Percentiles rank a stretch among this genome's conserved stretches.
These are phyloP conservation scores for Pseudogymnoascus sp. DNA, from an alignment of 2,329 filamentous ascomycete genomes.

Conservation along the genomic window DNA sequence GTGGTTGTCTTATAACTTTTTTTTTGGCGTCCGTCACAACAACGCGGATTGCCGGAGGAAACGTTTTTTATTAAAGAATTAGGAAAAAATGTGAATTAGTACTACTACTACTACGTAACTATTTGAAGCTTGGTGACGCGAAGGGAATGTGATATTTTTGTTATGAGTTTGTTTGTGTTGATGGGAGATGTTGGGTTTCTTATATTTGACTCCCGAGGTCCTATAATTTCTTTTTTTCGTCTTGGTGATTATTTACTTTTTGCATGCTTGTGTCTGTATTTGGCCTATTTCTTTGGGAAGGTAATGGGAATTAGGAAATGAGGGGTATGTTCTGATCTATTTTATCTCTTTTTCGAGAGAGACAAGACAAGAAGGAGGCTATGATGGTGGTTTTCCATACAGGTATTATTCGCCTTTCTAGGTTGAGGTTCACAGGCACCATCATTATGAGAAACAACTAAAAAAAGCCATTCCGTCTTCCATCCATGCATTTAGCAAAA, in stretches of 20 bases:
- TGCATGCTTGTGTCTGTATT: background rate
- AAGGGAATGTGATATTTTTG: too few relatives aligned
- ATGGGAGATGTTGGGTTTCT: background rate
- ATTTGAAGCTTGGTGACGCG: background rate
- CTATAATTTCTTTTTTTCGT: background rate
- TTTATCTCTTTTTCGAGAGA: too few relatives aligned
- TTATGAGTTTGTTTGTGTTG: too few relatives aligned
- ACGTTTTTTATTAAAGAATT: background rate
- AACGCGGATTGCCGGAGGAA: background rate
- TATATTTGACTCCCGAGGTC: background rate
- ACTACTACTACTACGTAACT: background rate
- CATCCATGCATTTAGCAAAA: background rate
- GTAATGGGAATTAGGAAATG: too few relatives aligned
- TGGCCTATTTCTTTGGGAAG: too few relatives aligned
- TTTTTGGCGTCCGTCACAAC: background rate
- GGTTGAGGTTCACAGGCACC: background rate
- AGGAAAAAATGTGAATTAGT: conserved; percentile 1
- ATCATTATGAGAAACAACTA: background rate
- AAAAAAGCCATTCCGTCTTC: background rate
- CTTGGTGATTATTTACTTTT: background rate
- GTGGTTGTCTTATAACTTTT: background rate
- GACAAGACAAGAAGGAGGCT: too few relatives aligned
- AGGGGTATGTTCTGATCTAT: too few relatives aligned
- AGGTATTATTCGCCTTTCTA: too few relatives aligned
- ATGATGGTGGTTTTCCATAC: too few relatives aligned